Conservation (phyloP, 257 asterid species). For the Nicotiana paniculata region DNA sequence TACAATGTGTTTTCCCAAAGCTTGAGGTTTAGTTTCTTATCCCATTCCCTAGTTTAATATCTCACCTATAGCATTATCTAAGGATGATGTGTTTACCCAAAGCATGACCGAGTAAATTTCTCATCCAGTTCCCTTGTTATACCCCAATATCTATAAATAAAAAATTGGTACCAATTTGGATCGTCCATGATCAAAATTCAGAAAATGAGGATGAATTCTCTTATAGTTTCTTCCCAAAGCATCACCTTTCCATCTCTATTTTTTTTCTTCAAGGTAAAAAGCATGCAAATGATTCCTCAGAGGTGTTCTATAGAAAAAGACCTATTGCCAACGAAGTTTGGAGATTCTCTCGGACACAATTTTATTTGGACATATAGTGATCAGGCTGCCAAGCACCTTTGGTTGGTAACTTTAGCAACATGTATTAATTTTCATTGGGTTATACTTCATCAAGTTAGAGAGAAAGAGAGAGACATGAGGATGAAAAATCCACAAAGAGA, state of each 20-base stretch:
- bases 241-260: neutral
- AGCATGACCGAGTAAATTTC: neutral
- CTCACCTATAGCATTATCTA: neutral
- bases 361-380: neutral
- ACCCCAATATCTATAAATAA: neutral
- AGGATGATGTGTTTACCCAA: neutral
- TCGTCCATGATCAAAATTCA: neutral
- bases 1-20: neutral
- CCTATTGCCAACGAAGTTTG: neutral
- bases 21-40: neutral
- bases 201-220: neutral
- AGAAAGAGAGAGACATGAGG: neutral
- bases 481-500: conserved; percentile 2
- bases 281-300: neutral
- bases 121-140: conserved; percentile 2
- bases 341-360: neutral
- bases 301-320: neutral
- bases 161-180: neutral
- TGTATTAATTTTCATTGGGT: neutral
- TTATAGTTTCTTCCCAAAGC: neutral
- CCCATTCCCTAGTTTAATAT: neutral
- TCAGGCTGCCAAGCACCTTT: neutral
- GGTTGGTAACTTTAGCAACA: neutral
- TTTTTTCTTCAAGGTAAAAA: neutral
- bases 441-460: neutral